Evolutionary conservation across 2,329 filamentous ascomycete genomes (phyloP).

Genomic region (Alternaria sp.): DNA sequence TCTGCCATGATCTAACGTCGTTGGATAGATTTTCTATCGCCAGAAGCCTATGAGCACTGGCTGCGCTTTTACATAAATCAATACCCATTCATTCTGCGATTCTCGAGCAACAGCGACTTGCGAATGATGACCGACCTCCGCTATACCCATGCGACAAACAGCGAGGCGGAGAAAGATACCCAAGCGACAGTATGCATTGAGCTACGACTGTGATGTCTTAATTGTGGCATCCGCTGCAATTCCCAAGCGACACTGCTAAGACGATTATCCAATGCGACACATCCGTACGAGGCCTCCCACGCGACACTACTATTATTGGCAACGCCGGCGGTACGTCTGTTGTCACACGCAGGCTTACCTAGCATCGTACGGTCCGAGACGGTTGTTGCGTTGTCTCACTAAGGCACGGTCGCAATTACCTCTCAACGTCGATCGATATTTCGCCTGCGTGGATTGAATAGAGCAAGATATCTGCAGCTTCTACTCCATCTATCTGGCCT

Average conservation of each 20-base stretch:
- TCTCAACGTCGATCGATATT: background rate
- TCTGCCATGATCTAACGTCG: slow-evolving; percentile 12
- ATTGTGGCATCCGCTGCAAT: background rate
- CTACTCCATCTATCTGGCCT: background rate
- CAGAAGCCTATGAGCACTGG: slow-evolving; percentile 7
- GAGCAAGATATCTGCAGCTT: background rate
- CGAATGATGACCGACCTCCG: slow-evolving; percentile 14
- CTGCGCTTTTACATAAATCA: slow-evolving; percentile 18
- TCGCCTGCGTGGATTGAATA: background rate
- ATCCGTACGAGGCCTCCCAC: background rate
- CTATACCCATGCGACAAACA: slow-evolving; percentile 25
- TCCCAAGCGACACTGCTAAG: background rate
- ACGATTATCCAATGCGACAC: background rate
- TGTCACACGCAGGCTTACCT: background rate
- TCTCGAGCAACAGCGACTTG: background rate
- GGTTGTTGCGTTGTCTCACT: background rate
- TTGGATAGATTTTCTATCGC: slow-evolving; percentile 20
- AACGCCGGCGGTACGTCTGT: background rate
- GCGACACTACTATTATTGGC: background rate
- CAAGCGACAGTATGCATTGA: background rate
- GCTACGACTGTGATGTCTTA: background rate
- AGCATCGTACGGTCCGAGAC: background rate
- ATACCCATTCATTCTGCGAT: slow-evolving; percentile 25
- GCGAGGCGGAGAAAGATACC: slow-evolving; percentile 7
- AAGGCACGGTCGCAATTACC: background rate